phyloP scores from a whole-genome alignment of 2,329 filamentous ascomycete species.

The Fusarium annulatum region DNA sequence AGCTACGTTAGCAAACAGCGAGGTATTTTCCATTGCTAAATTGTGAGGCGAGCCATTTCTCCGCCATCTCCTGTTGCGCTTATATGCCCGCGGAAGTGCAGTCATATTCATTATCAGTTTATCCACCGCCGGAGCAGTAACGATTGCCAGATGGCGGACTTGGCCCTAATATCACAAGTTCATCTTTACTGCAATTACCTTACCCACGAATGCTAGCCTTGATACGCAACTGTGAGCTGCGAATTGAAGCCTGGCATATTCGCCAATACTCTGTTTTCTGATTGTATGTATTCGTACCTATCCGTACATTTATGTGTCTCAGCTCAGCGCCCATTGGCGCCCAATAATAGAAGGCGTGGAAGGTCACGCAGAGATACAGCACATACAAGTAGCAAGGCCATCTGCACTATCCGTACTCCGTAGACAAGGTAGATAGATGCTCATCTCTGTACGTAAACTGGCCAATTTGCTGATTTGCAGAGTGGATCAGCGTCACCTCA shows the following conservation, averaged over 20 bases:
- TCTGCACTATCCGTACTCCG: neutral
- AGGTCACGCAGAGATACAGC: neutral
- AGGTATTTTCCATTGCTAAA: neutral
- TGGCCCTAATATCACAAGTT: neutral
- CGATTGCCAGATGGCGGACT: neutral
- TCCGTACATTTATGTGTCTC: neutral
- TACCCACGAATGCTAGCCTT: neutral
- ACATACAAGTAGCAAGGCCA: neutral
- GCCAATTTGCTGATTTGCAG: conserved; percentile 3
- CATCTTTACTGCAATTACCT: neutral
- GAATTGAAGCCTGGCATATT: neutral
- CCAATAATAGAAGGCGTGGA: neutral
- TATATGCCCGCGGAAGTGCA: conserved; percentile 12
- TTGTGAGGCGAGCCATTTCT: neutral
- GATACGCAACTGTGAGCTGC: neutral
- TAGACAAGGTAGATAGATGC: neutral
- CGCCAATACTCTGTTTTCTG: neutral
- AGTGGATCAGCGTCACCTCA: conserved; percentile 2
- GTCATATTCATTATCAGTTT: neutral
- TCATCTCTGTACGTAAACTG: conserved; percentile 18
- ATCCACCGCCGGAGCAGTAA: neutral
- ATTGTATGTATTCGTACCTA: neutral
- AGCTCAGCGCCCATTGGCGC: conserved; percentile 4
- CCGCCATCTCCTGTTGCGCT: neutral
- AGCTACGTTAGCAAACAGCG: neutral